Conservation (phyloP, 2,329 filamentous ascomycete genomes). For the Diplodia mutila region DNA sequence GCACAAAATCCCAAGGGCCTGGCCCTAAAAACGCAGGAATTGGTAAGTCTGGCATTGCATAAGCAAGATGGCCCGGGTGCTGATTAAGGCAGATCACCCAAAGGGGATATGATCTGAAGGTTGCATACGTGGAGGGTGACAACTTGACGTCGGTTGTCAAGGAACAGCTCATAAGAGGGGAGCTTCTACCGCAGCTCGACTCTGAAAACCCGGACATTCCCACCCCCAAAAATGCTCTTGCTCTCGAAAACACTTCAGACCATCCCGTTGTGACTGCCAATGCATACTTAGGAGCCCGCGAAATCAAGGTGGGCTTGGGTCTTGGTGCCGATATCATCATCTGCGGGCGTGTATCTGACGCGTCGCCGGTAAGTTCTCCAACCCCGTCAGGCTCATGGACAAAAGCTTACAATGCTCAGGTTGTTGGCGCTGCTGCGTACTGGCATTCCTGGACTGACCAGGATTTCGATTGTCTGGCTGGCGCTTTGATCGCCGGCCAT, state of each 20-base stretch:
- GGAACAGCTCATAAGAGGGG: slow-evolving; percentile 38
- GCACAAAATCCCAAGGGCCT: slow-evolving; percentile 60
- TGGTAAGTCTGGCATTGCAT: neutral
- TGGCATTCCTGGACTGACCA: slow-evolving; percentile 58
- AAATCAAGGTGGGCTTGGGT: slow-evolving; percentile 38
- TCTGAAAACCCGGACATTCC: slow-evolving; percentile 44
- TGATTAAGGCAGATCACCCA: neutral
- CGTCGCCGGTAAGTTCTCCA: slow-evolving; percentile 41
- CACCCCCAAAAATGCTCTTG: slow-evolving; percentile 42
- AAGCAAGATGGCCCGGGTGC: neutral
- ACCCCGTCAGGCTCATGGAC: neutral
- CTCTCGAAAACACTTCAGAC: slow-evolving; percentile 41
- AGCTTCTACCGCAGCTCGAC: slow-evolving; percentile 49
- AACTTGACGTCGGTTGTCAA: slow-evolving; percentile 44
- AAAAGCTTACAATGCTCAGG: neutral
- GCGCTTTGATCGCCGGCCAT: slow-evolving; percentile 56
- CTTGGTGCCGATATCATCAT: slow-evolving; percentile 42
- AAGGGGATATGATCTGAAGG: slow-evolving; percentile 39
- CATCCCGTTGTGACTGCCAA: slow-evolving; percentile 39
- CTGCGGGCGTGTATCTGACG: slow-evolving; percentile 39
- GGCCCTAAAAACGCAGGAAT: slow-evolving; percentile 49
- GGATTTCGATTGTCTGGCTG: slow-evolving; percentile 57
- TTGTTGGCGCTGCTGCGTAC: slow-evolving; percentile 59
- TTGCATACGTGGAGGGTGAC: slow-evolving; percentile 54
- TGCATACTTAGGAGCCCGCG: slow-evolving; percentile 56